These are phyloP conservation scores for Endoconidiophora polonica DNA, from an alignment of 2,329 filamentous ascomycete species.

Conservation along the genomic window DNA sequence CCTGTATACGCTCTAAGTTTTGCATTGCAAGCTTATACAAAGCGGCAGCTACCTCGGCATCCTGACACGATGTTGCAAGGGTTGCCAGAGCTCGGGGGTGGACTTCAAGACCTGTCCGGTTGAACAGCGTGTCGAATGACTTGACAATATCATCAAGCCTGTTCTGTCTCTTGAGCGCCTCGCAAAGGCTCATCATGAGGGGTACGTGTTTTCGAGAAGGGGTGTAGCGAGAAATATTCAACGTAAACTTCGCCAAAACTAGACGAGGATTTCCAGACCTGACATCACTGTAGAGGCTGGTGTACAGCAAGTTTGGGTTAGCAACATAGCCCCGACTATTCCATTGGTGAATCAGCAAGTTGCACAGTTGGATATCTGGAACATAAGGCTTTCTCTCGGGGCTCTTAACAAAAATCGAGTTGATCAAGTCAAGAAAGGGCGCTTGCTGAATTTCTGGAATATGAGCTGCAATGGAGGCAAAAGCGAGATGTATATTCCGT, in stretches of 20 bases:
- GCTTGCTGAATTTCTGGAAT: conserved; percentile 12
- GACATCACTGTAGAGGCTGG: background rate
- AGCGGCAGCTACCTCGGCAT: conserved; percentile 17
- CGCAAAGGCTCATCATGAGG: conserved; percentile 13
- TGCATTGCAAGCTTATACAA: conserved; percentile 15
- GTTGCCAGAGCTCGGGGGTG: conserved; percentile 3
- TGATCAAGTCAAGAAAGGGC: conserved; percentile 14
- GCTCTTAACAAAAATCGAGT: conserved; percentile 8
- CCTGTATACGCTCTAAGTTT: conserved; percentile 4
- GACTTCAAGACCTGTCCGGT: background rate
- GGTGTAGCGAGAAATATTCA: conserved; percentile 5
- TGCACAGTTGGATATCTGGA: conserved; percentile 13
- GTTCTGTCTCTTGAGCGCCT: conserved; percentile 12
- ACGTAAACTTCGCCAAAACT: conserved; percentile 8
- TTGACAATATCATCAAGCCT: conserved; percentile 12
- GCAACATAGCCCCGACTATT: conserved; percentile 13
- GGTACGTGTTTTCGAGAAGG: conserved; percentile 6
- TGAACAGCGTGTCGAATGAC: conserved; percentile 12
- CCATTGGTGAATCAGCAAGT: conserved; percentile 15
- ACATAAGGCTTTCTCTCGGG: background rate
- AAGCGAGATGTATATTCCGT: background rate
- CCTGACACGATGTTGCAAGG: conserved; percentile 14
- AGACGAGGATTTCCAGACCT: background rate
- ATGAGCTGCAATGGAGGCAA: conserved; percentile 14
- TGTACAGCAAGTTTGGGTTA: background rate